Percentiles rank a stretch among this genome's conserved stretches.
Conservation (phyloP, 176 grass and related monocot species). For the Aegilops sharonensis region DNA sequence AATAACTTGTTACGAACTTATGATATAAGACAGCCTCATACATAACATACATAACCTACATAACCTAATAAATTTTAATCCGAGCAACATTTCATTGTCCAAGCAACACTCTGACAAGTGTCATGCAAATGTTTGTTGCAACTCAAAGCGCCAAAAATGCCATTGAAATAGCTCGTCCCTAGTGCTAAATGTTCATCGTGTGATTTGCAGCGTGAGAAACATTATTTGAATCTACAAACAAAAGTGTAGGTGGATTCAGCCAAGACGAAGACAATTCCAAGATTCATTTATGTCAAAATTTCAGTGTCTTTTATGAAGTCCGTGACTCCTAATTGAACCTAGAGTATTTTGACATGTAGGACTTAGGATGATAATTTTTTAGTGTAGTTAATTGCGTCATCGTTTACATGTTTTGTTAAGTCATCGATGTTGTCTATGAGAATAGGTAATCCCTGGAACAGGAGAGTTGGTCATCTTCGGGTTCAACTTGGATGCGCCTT, state of each 20-base stretch:
- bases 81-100: neutral
- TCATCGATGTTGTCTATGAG: neutral
- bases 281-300: neutral
- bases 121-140: neutral
- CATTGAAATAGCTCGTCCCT: neutral
- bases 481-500: neutral
- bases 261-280: neutral
- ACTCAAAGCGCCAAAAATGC: neutral
- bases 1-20: neutral
- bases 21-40: too few species aligned
- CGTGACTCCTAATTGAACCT: neutral
- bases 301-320: neutral
- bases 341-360: neutral
- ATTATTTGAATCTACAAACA: neutral
- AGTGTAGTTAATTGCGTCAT: neutral
- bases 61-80: neutral
- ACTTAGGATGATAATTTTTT: neutral
- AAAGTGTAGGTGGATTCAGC: neutral
- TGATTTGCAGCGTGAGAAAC: neutral
- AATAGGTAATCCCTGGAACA: conserved; percentile 22
- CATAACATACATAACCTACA: neutral
- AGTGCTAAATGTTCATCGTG: neutral
- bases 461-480: conserved; percentile 30
- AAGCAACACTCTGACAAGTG: neutral
- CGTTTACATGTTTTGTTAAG: neutral